phyloP scores from a whole-genome alignment of 83 land plant genomes.

The Thuja plicata region DNA sequence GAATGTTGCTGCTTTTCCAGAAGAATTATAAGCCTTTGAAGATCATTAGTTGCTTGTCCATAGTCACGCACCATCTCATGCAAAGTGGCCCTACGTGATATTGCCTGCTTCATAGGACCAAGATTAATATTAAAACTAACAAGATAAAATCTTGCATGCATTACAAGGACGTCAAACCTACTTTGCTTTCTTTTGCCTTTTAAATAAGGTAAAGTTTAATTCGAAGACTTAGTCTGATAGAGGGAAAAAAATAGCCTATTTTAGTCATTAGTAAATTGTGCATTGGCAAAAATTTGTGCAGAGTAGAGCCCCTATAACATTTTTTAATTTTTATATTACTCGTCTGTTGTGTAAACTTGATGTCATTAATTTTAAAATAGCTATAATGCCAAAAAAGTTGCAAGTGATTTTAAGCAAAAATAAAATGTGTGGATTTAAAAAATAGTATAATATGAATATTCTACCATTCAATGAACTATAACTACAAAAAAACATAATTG shows the following conservation, averaged over 20 bases:
- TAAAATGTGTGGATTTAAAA: not conserved
- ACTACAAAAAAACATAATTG: not conserved
- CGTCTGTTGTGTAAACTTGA: not conserved
- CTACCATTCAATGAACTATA: not conserved
- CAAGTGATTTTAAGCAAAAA: not conserved
- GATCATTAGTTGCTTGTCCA: slow-evolving; percentile 76
- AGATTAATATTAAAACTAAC: not conserved
- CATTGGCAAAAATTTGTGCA: not conserved
- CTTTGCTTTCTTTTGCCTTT: not conserved
- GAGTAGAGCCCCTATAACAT: not conserved
- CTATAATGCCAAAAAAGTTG: not conserved
- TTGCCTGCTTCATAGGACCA: slow-evolving; percentile 48
- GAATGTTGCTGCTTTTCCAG: slow-evolving; percentile 44
- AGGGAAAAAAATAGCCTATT: not conserved
- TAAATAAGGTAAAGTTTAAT: not conserved
- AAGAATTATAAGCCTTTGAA: slow-evolving; percentile 66
- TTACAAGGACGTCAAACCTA: not conserved
- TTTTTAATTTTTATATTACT: not conserved
- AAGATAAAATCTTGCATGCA: not conserved
- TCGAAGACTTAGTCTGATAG: not conserved
- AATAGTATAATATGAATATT: not conserved
- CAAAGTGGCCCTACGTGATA: slow-evolving; percentile 91
- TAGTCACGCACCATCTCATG: slow-evolving; percentile 92
- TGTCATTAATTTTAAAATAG: not conserved
- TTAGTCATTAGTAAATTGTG: not conserved